Conservation (phyloP, 257 asterid species). For the Plantago elongata region DNA sequence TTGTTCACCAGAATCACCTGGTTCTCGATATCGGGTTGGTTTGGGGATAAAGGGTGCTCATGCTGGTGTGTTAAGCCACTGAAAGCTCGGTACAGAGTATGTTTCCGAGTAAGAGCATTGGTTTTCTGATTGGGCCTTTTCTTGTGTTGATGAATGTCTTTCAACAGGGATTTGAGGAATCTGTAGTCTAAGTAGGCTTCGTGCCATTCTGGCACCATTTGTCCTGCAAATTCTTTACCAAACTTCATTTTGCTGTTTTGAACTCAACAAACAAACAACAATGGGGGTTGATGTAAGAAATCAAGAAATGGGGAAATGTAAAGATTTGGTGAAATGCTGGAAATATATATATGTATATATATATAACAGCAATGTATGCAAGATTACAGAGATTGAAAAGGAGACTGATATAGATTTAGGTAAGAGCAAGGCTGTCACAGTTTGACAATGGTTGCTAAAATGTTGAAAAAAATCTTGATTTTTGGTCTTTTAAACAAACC, state of each 20-base stretch:
- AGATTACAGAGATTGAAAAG: too few species aligned
- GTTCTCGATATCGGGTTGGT: constrained; percentile 13
- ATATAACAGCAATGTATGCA: too few species aligned
- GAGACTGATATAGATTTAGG: not conserved
- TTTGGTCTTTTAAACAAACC: not conserved
- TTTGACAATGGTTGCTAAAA: not conserved
- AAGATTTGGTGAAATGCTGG: not conserved
- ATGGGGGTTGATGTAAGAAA: not conserved
- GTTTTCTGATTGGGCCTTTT: constrained; percentile 10
- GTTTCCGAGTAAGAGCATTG: constrained; percentile 17
- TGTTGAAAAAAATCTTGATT: not conserved
- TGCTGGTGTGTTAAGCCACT: constrained; percentile 32
- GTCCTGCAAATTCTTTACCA: constrained; percentile 36
- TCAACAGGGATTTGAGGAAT: constrained; percentile 23
- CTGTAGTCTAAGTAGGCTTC: constrained; percentile 45
- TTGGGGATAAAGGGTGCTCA: not conserved
- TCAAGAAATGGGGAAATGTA: not conserved
- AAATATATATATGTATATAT: too few species aligned
- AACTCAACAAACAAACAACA: not conserved
- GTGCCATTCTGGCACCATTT: constrained; percentile 57
- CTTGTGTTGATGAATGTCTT: constrained; percentile 31
- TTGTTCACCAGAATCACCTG: constrained; percentile 18
- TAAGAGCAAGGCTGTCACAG: not conserved
- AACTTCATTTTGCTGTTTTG: constrained; percentile 33
- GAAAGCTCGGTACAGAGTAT: constrained; percentile 39